A percentile compares a stretch with the other conserved stretches of the same genome.
phyloP scores from a whole-genome alignment of 1,139 yeast genomes.

The Candida tropicalis region DNA sequence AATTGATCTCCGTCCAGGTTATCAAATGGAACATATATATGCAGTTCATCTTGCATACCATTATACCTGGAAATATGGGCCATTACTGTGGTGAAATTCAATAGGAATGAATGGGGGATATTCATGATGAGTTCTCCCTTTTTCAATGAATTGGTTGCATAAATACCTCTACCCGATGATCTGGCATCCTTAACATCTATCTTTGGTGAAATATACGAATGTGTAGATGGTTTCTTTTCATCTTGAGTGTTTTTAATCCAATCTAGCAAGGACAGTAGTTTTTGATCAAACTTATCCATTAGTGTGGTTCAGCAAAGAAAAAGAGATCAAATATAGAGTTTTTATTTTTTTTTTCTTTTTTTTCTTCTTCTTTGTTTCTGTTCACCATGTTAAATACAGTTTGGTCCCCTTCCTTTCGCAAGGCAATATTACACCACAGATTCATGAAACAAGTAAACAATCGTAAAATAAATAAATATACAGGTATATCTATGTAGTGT shows the following conservation, averaged over 20 bases:
- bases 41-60: conserved; percentile 12
- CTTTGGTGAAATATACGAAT: conserved; percentile 33
- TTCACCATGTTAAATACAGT: too few species aligned
- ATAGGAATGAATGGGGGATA: conserved; percentile 59
- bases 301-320: too few species aligned
- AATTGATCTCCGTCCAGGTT: conserved; percentile 21
- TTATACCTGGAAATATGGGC: conserved; percentile 35
- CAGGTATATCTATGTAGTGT: background rate
- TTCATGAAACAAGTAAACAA: too few species aligned
- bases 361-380: background rate
- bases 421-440: too few species aligned
- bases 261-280: conserved; percentile 17
- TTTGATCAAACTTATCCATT: conserved; percentile 8
- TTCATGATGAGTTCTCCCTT: conserved; percentile 49
- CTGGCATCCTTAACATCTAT: conserved; percentile 28
- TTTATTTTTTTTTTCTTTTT: background rate
- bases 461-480: too few species aligned
- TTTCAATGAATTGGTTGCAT: conserved; percentile 36
- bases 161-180: conserved; percentile 67
- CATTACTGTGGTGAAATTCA: conserved; percentile 62
- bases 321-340: background rate
- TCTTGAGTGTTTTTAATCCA: conserved; percentile 32
- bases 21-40: conserved; percentile 24
- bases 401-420: too few species aligned
- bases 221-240: conserved; percentile 23